Evolutionary conservation across 2,329 filamentous ascomycete genomes (phyloP).

Genomic region (Saccharata proteae): DNA sequence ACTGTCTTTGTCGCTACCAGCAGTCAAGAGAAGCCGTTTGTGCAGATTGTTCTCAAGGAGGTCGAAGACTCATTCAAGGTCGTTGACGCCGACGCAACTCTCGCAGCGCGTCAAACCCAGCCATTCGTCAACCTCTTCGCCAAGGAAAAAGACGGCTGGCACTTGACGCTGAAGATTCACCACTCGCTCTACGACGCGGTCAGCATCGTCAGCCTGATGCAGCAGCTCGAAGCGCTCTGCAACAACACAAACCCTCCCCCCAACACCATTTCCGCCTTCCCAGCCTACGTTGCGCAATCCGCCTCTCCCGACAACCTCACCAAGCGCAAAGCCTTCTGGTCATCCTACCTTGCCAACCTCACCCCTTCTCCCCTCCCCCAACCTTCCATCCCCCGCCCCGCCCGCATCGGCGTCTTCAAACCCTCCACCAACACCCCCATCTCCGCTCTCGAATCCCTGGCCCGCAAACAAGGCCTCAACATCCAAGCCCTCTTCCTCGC

Average conservation of each 20-base stretch:
- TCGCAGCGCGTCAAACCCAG: background rate
- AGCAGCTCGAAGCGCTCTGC: slow-evolving; percentile 37
- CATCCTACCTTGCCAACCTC: slow-evolving; percentile 27
- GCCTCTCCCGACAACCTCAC: slow-evolving; percentile 8
- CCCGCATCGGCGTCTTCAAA: slow-evolving; percentile 35
- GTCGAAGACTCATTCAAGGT: slow-evolving; percentile 19
- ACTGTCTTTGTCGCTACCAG: slow-evolving; percentile 50
- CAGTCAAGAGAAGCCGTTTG: slow-evolving; percentile 37
- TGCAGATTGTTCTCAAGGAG: slow-evolving; percentile 49
- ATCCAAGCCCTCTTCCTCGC: slow-evolving; percentile 68
- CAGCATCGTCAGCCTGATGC: slow-evolving; percentile 55
- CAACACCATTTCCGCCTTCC: background rate
- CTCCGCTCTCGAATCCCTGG: slow-evolving; percentile 27
- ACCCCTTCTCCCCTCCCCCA: background rate
- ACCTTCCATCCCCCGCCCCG: background rate
- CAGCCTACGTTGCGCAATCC: background rate
- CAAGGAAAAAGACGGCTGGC: slow-evolving; percentile 19
- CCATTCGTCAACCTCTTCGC: background rate
- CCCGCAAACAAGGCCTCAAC: slow-evolving; percentile 46
- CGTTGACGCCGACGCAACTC: background rate
- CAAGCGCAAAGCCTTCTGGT: slow-evolving; percentile 38
- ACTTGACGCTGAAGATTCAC: slow-evolving; percentile 48
- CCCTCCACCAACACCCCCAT: slow-evolving; percentile 35
- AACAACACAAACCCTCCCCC: slow-evolving; percentile 9
- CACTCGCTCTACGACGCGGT: slow-evolving; percentile 84